Percentiles rank a stretch among this genome's conserved stretches.
Conservation (phyloP, 108 stramenopile genomes). For the Cyclotella baltica region DNA sequence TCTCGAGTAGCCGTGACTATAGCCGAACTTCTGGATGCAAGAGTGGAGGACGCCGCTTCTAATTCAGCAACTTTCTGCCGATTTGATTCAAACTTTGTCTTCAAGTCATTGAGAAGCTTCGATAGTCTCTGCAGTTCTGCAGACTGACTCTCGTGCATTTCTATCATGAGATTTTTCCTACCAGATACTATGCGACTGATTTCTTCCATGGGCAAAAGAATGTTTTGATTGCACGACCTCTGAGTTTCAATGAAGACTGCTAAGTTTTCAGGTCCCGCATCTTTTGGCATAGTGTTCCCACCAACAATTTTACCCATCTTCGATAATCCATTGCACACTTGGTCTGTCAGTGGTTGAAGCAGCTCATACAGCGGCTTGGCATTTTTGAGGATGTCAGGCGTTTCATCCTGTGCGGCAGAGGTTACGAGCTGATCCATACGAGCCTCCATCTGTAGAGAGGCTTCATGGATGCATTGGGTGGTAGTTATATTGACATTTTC, state of each 20-base stretch:
- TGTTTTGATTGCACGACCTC: conserved; percentile 68
- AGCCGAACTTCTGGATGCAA: conserved; percentile 70
- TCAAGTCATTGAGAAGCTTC: conserved; percentile 50
- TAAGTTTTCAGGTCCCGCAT: conserved; percentile 62
- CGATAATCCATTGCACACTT: conserved; percentile 62
- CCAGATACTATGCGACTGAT: conserved; percentile 59
- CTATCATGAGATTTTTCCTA: conserved; percentile 51
- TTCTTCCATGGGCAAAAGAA: conserved; percentile 73
- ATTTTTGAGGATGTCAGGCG: conserved; percentile 51
- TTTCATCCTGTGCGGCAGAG: conserved; percentile 26
- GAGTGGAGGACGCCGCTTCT: conserved; percentile 50
- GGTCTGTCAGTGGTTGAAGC: conserved; percentile 56
- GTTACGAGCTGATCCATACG: conserved; percentile 34
- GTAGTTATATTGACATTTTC: conserved; percentile 72
- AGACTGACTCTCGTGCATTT: conserved; percentile 58
- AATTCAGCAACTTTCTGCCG: conserved; percentile 49
- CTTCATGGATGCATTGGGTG: conserved; percentile 65
- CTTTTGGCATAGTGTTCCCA: conserved; percentile 55
- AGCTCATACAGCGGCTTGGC: conserved; percentile 62
- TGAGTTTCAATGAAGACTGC: conserved; percentile 69
- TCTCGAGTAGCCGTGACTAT: conserved; percentile 66
- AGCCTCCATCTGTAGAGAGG: conserved; percentile 39
- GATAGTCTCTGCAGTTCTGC: conserved; percentile 53
- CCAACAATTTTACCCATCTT: conserved; percentile 79
- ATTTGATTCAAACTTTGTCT: conserved; percentile 45